Evolutionary conservation across 2,329 filamentous ascomycete genomes (phyloP).

Genomic region (Aschersonia sp.): DNA sequence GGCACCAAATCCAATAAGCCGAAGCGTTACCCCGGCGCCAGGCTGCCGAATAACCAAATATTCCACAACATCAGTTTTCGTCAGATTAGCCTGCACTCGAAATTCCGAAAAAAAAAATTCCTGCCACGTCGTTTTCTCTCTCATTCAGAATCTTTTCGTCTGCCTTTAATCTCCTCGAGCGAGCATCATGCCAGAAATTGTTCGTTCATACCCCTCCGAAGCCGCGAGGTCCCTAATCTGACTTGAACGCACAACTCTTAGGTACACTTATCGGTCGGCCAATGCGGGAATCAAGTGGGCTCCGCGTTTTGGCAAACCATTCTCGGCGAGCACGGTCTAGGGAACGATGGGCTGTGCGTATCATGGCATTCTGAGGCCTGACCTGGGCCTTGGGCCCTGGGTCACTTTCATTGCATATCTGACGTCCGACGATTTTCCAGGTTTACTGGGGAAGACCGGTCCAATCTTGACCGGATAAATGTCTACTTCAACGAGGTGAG

Average conservation of each 20-base stretch:
- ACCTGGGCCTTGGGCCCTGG: too few species aligned
- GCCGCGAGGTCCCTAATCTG: background rate
- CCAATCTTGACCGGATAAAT: conserved; percentile 99
- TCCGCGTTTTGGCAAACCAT: conserved; percentile 96
- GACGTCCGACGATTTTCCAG: background rate
- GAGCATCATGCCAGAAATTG: conserved; percentile 5
- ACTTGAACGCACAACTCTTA: conserved; percentile 18
- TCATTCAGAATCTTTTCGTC: too few species aligned
- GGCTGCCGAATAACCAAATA: conserved; percentile 1
- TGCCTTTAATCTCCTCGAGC: background rate
- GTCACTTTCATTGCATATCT: too few species aligned
- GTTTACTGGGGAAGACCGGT: conserved; percentile 95
- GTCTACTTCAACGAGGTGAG: conserved; percentile 84
- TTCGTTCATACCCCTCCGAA: conserved; percentile 1
- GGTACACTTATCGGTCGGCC: conserved; percentile 99
- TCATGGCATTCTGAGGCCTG: too few species aligned
- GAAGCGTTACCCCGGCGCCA: background rate
- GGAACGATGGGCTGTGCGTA: conserved; percentile 64
- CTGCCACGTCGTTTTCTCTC: too few species aligned
- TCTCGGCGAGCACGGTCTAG: conserved; percentile 86
- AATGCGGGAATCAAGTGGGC: conserved; percentile 98
- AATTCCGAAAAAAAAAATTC: too few species aligned
- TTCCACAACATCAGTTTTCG: background rate
- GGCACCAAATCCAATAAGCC: background rate
- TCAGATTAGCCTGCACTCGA: background rate